These are phyloP conservation scores for Komagataella phaffii DNA, from an alignment of 805 yeast genomes.

Conservation along the genomic window DNA sequence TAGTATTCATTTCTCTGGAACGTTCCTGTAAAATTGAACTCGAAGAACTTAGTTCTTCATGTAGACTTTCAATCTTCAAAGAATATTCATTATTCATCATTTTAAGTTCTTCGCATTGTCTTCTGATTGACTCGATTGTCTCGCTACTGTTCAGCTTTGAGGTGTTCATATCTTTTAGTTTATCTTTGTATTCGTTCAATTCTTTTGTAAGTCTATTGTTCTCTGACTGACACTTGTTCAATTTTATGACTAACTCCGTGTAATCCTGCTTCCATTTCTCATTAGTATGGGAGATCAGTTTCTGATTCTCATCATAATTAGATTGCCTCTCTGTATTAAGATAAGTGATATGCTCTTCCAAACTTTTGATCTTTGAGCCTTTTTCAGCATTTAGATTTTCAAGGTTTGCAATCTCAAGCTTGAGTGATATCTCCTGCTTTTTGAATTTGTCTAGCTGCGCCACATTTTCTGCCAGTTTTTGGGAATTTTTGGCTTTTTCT, in stretches of 20 bases:
- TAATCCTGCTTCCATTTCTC: slow-evolving; percentile 21
- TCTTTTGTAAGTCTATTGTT: slow-evolving; percentile 25
- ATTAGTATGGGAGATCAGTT: slow-evolving; percentile 21
- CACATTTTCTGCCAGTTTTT: not conserved
- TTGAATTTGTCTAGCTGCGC: slow-evolving; percentile 25
- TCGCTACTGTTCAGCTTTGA: slow-evolving; percentile 16
- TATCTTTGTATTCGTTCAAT: slow-evolving; percentile 24
- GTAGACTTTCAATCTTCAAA: slow-evolving; percentile 47
- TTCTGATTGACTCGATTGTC: slow-evolving; percentile 36
- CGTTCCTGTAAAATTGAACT: slow-evolving; percentile 66
- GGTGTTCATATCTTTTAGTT: slow-evolving; percentile 21
- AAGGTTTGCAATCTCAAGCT: slow-evolving; percentile 32
- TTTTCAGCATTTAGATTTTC: slow-evolving; percentile 26
- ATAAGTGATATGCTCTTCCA: slow-evolving; percentile 25
- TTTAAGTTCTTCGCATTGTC: slow-evolving; percentile 59
- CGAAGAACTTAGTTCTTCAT: slow-evolving; percentile 73
- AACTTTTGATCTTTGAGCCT: slow-evolving; percentile 19
- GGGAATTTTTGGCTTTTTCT: slow-evolving; percentile 7
- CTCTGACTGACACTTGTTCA: slow-evolving; percentile 26
- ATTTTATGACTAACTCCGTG: slow-evolving; percentile 20
- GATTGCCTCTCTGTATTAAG: slow-evolving; percentile 16
- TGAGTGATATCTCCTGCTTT: slow-evolving; percentile 28
- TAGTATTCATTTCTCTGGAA: slow-evolving; percentile 61
- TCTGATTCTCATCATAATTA: slow-evolving; percentile 24
- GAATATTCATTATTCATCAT: slow-evolving; percentile 57